A percentile compares a stretch with the other conserved stretches of the same genome.
phyloP scores from a whole-genome alignment of 2,329 filamentous ascomycete species.

The Alternaria gaisen region DNA sequence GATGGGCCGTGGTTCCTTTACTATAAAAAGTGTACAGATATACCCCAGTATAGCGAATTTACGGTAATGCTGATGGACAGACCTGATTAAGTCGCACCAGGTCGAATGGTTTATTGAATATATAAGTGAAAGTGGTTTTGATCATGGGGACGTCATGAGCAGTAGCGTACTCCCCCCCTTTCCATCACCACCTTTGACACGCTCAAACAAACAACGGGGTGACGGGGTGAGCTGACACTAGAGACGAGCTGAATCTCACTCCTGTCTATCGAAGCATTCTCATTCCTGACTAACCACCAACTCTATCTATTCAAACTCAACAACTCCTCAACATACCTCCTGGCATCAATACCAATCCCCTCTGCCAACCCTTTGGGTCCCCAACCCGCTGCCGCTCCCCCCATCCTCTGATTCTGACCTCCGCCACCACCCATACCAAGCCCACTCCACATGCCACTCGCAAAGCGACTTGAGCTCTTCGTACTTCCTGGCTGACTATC shows the following conservation, averaged over 20 bases:
- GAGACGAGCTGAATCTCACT: background rate
- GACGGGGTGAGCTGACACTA: background rate
- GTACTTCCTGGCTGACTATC: constrained; percentile 29
- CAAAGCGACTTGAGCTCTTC: constrained; percentile 34
- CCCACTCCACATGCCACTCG: constrained; percentile 47
- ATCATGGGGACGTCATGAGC: too few species aligned
- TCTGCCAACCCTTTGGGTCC: constrained; percentile 70
- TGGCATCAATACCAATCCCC: constrained; percentile 79
- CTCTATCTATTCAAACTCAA: constrained; percentile 65
- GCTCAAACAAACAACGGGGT: background rate
- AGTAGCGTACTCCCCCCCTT: too few species aligned
- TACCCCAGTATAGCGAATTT: constrained; percentile 9
- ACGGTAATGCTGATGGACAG: background rate
- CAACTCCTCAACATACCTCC: constrained; percentile 76
- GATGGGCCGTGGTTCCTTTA: background rate
- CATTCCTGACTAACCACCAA: background rate
- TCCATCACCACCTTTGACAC: background rate
- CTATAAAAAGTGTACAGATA: background rate
- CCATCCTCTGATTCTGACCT: constrained; percentile 43
- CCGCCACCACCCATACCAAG: constrained; percentile 26
- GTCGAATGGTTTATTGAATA: too few species aligned
- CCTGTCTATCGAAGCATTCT: background rate
- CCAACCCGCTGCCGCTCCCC: constrained; percentile 57
- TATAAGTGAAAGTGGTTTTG: too few species aligned
- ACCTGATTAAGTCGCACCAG: background rate